Base-by-base conservation (phyloP, 495 filamentous ascomycete genomes). In the Daldinia grandis region DNA sequence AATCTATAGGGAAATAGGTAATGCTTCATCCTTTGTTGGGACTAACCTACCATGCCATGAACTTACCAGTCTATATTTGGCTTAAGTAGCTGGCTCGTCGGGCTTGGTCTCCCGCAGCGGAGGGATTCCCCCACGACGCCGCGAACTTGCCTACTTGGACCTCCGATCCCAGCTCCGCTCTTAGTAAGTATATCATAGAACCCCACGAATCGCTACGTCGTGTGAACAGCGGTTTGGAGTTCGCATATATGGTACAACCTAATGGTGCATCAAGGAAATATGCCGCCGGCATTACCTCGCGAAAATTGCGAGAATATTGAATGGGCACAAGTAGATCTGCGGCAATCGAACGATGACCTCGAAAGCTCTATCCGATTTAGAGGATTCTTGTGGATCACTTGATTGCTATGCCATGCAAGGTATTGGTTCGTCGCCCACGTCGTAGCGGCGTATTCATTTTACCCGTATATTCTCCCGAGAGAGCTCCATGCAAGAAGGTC, bases 401-500 rank as follows among this genome's bases (percentile, higher is more conserved):
- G 60, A 73, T 66, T 69, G 62, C 5, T 62, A 66, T 73, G 59
- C 61, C 65, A 51, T 44, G 19, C 42, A 62, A 47, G 57, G 62
- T 50, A 73, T 73, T 73, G 70, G 70, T 28, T 73, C 65, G 49
- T 35, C 24, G 19, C 49, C 64, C 56, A 65, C 56, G 60, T 65
- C 64, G 56, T 65, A 64, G 64, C 70, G 70, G 70, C 51, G 61
- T 57, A 66, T 69, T 73, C 50, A 66, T 69, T 73, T 73, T 73
- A 73, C 47, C 70, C 70, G 70, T 62, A 68, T 69, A 73, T 73
- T 73, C 70, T 73, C 47, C 70, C 70, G 70, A 68, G 55, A 28
- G 69, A 66, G 42, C 42, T 68, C 40, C 64, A 72, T 68, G 70
- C 62, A 69, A 25, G 40, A 68, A 19, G 60, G 61, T 62, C 65